Percentiles rank a stretch among this genome's conserved stretches.
phyloP scores from a whole-genome alignment of 2,329 filamentous ascomycete genomes.

The Colletotrichum kahawae region DNA sequence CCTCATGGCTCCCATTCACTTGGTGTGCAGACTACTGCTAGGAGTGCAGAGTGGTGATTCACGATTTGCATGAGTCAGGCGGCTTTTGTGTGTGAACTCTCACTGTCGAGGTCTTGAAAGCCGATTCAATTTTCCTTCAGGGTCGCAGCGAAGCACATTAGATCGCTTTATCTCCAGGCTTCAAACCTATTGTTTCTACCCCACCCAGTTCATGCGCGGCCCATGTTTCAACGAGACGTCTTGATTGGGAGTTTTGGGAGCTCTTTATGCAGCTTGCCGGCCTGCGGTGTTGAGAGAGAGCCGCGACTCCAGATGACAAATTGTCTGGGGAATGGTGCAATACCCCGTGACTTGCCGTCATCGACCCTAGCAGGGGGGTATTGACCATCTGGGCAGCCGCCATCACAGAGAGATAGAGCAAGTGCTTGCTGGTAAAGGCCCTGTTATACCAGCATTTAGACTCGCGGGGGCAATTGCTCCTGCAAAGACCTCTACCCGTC shows the following conservation, averaged over 20 bases:
- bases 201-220: constrained; percentile 20
- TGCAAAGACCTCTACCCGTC: constrained; percentile 11
- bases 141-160: constrained; percentile 14
- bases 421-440: constrained; percentile 11
- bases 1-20: not conserved
- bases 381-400: constrained; percentile 18
- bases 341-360: constrained; percentile 60
- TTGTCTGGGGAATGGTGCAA: constrained; percentile 59
- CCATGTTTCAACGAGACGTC: constrained; percentile 20
- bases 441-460: constrained; percentile 11
- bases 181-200: constrained; percentile 6
- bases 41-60: not conserved
- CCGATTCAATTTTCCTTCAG: constrained; percentile 3
- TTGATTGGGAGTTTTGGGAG: constrained; percentile 34
- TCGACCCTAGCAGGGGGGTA: constrained; percentile 24
- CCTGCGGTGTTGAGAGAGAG: constrained; percentile 25
- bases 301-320: constrained; percentile 40
- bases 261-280: constrained; percentile 20
- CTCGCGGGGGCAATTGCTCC: constrained; percentile 10
- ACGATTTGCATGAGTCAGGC: constrained; percentile 12
- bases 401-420: constrained; percentile 15
- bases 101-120: not conserved
- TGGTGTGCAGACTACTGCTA: not conserved
- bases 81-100: constrained; percentile 3
- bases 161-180: constrained; percentile 13